A percentile compares a stretch with the other conserved stretches of the same genome.
Evolutionary conservation across 805 yeast species (phyloP).

Genomic region (Scheffersomyces ergatensis): DNA sequence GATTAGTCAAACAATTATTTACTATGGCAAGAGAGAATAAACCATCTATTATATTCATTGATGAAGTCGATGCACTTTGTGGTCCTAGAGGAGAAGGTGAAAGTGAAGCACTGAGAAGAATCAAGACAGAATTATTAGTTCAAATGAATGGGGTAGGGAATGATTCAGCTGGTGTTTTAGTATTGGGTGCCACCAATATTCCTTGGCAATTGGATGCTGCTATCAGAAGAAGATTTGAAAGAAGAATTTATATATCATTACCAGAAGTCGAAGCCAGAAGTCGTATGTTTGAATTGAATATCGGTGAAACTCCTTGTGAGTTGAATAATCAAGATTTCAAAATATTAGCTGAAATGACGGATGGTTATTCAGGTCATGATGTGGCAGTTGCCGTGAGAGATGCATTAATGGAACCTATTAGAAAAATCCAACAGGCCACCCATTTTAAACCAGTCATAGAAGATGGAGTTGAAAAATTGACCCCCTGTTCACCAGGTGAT

Average conservation of each 20-base stretch:
- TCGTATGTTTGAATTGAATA: conserved; percentile 90
- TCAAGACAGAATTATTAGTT: conserved; percentile 91
- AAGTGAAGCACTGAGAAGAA: conserved; percentile 93
- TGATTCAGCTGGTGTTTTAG: conserved; percentile 88
- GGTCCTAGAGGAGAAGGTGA: conserved; percentile 99
- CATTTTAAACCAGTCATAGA: conserved; percentile 72
- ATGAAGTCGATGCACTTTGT: conserved; percentile 96
- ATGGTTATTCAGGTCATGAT: conserved; percentile 97
- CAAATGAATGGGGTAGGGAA: conserved; percentile 99
- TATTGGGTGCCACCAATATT: conserved; percentile 95
- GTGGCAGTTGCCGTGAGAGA: conserved; percentile 95
- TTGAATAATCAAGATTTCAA: conserved; percentile 71
- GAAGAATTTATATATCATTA: conserved; percentile 89
- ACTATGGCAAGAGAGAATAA: conserved; percentile 95
- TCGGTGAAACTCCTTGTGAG: conserved; percentile 85
- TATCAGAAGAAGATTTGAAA: conserved; percentile 92
- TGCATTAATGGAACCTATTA: conserved; percentile 96
- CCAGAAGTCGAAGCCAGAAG: conserved; percentile 94
- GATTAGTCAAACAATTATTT: conserved; percentile 91
- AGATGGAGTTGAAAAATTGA: conserved; percentile 47
- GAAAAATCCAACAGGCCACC: conserved; percentile 93
- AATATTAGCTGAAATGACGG: conserved; percentile 86
- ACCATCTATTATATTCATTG: conserved; percentile 94
- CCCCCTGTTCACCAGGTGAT: conserved; percentile 99
- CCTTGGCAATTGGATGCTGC: conserved; percentile 99